phyloP scores from a whole-genome alignment of 345 rosid genomes.

The Arabidopsis suecica region DNA sequence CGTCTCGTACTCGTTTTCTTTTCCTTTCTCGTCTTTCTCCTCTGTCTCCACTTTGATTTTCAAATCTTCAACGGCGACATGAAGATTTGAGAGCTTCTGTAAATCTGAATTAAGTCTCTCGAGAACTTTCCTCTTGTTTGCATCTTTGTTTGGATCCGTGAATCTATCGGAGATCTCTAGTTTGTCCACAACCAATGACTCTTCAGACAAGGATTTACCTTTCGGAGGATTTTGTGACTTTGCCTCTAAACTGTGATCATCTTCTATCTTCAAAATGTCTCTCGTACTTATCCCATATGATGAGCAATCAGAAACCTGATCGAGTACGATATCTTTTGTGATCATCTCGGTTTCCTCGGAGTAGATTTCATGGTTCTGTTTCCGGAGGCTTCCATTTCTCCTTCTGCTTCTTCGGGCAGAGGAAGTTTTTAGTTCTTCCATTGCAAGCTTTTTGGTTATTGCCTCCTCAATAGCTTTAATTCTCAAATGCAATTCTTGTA shows the following conservation, averaged over 20 bases:
- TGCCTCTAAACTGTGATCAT: conserved; percentile 59
- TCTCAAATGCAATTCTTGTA: conserved; percentile 64
- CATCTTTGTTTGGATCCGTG: conserved; percentile 61
- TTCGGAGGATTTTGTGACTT: conserved; percentile 52
- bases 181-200: conserved; percentile 76
- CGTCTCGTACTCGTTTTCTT: conserved; percentile 66
- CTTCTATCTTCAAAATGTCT: conserved; percentile 59
- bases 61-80: conserved; percentile 78
- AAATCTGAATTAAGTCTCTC: conserved; percentile 91
- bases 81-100: conserved; percentile 83
- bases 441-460: conserved; percentile 57
- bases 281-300: conserved; percentile 76
- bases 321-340: conserved; percentile 95
- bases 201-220: conserved; percentile 60
- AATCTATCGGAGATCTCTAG: conserved; percentile 68
- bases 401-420: conserved; percentile 48
- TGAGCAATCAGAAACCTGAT: conserved; percentile 86
- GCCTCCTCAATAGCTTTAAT: conserved; percentile 71
- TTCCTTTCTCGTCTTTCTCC: conserved; percentile 65
- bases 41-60: conserved; percentile 71
- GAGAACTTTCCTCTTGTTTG: conserved; percentile 68
- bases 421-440: conserved; percentile 55
- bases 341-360: conserved; percentile 63
- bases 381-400: conserved; percentile 50
- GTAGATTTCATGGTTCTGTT: conserved; percentile 51